Conservation (phyloP, 1,284 basidiomycete genomes). For the Rhodotorula sp. region DNA sequence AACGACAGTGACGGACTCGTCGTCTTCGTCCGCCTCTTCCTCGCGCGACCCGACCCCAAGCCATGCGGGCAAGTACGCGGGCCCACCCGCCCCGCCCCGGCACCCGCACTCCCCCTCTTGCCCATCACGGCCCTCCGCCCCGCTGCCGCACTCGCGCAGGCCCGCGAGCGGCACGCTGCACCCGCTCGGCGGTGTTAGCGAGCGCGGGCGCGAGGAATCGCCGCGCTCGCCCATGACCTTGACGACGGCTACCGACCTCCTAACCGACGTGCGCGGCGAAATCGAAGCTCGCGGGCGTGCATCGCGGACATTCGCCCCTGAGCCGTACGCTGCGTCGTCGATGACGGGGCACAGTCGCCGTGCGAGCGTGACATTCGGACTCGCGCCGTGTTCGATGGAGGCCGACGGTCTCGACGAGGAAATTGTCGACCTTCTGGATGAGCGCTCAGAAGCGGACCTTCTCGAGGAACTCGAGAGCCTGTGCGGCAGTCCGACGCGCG, state of each 20-base stretch:
- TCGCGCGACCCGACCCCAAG: constrained; percentile 36
- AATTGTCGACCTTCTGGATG: background rate
- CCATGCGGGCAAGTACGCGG: constrained; percentile 13
- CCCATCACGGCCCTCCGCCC: background rate
- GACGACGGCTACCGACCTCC: background rate
- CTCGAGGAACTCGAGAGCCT: constrained; percentile 27
- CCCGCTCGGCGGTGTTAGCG: no score
- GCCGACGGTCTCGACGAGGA: background rate
- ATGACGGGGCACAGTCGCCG: background rate
- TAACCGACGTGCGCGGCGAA: constrained; percentile 25
- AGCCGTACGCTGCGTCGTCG: background rate
- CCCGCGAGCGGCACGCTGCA: no score
- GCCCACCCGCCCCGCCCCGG: background rate
- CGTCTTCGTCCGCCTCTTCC: no score
- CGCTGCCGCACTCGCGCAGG: no score
- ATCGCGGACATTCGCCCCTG: background rate
- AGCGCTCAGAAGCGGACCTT: constrained; percentile 42
- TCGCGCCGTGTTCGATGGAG: no score
- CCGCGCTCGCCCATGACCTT: background rate
- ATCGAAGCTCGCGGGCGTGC: constrained; percentile 6
- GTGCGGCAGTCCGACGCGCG: constrained; percentile 34
- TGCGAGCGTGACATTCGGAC: background rate
- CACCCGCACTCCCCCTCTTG: background rate
- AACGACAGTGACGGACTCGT: background rate
- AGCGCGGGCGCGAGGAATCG: background rate